phyloP scores from a whole-genome alignment of 495 filamentous ascomycete species.

The Eremomyces bilateralis region DNA sequence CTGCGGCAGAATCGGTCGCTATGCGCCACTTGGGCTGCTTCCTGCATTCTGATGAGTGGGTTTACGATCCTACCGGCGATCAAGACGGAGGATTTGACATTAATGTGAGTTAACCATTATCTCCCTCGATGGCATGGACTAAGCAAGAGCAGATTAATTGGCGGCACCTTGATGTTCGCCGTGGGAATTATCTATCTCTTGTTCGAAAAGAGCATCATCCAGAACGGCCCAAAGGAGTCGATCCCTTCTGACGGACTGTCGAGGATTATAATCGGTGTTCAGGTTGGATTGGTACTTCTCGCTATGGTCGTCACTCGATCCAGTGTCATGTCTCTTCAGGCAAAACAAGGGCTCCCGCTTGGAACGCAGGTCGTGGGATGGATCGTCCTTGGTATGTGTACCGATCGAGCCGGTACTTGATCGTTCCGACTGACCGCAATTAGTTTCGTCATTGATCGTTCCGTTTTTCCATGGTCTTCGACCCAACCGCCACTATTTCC shows the following conservation, averaged over 20 bases:
- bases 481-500: constrained; percentile 74
- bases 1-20: constrained; percentile 38
- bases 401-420: neutral
- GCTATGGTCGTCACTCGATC: constrained; percentile 72
- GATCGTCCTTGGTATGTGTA: constrained; percentile 48
- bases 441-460: constrained; percentile 54
- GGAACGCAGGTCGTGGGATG: constrained; percentile 83
- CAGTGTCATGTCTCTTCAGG: constrained; percentile 60
- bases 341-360: constrained; percentile 65
- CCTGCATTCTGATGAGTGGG: constrained; percentile 62
- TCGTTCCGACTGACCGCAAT: too few relatives aligned
- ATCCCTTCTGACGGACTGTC: constrained; percentile 6
- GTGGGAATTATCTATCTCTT: constrained; percentile 63
- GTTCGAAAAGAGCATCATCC: constrained; percentile 51
- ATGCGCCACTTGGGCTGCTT: constrained; percentile 49
- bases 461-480: constrained; percentile 64
- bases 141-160: constrained; percentile 34
- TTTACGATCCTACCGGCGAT: constrained; percentile 79
- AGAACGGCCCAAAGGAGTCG: constrained; percentile 2
- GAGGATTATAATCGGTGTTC: constrained; percentile 32
- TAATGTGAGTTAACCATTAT: constrained; percentile 40
- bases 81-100: constrained; percentile 54
- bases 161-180: constrained; percentile 56
- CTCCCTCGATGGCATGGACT: neutral
- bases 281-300: constrained; percentile 64